A percentile compares a stretch with the other conserved stretches of the same genome.
Conservation (phyloP, 2,329 filamentous ascomycete species). For the Didymella keratinophila region DNA sequence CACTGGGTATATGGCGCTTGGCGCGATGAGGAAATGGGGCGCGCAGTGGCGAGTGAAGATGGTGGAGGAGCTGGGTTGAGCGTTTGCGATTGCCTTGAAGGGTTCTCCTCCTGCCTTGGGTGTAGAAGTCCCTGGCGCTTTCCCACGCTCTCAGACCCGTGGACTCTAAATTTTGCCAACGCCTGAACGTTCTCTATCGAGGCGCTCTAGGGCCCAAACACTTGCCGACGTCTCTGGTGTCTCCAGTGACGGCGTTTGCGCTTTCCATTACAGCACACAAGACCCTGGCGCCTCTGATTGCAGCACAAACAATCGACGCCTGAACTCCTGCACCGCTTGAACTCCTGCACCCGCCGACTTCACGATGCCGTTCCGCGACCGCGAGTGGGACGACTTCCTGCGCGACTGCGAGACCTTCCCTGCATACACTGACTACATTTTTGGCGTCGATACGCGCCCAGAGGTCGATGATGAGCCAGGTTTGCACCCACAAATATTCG, state of each 20-base stretch:
- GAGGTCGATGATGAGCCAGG: slow-evolving; percentile 26
- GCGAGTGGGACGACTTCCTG: slow-evolving; percentile 29
- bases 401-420: slow-evolving; percentile 33
- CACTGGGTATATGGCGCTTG: slow-evolving; percentile 60
- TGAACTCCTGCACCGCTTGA: too few relatives aligned
- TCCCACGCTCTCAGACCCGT: neutral
- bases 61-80: slow-evolving; percentile 54
- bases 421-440: slow-evolving; percentile 35
- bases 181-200: neutral
- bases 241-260: too few relatives aligned
- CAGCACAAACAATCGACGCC: too few relatives aligned
- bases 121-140: neutral
- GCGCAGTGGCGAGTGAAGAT: slow-evolving; percentile 70
- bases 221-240: too few relatives aligned
- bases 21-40: slow-evolving; percentile 67
- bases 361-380: slow-evolving; percentile 30
- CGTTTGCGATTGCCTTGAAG: slow-evolving; percentile 18
- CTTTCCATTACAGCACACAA: too few relatives aligned
- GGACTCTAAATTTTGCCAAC: neutral
- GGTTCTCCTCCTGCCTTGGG: too few relatives aligned
- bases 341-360: too few relatives aligned
- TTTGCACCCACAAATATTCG: slow-evolving; percentile 26
- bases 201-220: too few relatives aligned
- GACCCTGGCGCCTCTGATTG: too few relatives aligned
- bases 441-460: slow-evolving; percentile 25